Evolutionary conservation across 31 red algal genomes (phyloP).

Genomic region (Bonnemaisonia californica): DNA sequence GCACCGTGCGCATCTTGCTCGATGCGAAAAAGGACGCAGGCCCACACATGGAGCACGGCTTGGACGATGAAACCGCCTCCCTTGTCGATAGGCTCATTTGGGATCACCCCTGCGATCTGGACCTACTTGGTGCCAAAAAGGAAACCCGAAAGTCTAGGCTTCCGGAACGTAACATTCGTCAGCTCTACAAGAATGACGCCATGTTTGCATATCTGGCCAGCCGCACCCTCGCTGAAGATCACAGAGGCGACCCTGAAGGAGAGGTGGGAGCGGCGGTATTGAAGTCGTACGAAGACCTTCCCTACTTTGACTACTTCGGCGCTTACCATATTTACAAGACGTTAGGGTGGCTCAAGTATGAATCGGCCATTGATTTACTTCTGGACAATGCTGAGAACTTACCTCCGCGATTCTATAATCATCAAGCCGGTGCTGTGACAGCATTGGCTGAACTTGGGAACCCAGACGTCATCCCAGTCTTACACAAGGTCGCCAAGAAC

Average conservation of each 20-base stretch:
- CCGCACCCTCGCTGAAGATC: slow-evolving; percentile 57
- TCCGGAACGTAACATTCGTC: slow-evolving; percentile 58
- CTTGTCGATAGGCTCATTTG: slow-evolving; percentile 77
- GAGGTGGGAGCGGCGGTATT: slow-evolving; percentile 42
- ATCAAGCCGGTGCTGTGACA: slow-evolving; percentile 65
- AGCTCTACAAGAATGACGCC: slow-evolving; percentile 89
- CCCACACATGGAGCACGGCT: background rate
- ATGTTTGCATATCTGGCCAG: slow-evolving; percentile 59
- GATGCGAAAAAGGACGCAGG: slow-evolving; percentile 17
- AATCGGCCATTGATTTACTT: slow-evolving; percentile 46
- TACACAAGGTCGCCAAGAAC: slow-evolving; percentile 42
- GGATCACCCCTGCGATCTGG: slow-evolving; percentile 73
- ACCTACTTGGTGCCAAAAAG: slow-evolving; percentile 70
- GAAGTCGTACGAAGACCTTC: slow-evolving; percentile 59
- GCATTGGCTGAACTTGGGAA: slow-evolving; percentile 70
- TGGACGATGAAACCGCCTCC: slow-evolving; percentile 58
- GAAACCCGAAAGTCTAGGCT: slow-evolving; percentile 66
- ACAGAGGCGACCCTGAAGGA: background rate
- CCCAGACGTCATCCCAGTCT: slow-evolving; percentile 20
- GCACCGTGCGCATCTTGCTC: slow-evolving; percentile 65
- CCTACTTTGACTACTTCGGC: slow-evolving; percentile 91
- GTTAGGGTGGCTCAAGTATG: slow-evolving; percentile 69
- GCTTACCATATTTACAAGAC: slow-evolving; percentile 91
- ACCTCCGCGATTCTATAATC: slow-evolving; percentile 89
- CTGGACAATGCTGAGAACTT: slow-evolving; percentile 63